Percentiles rank a stretch among this genome's conserved stretches.
Conservation (phyloP, 805 yeast genomes). For the Yamadazyma laniorum region DNA sequence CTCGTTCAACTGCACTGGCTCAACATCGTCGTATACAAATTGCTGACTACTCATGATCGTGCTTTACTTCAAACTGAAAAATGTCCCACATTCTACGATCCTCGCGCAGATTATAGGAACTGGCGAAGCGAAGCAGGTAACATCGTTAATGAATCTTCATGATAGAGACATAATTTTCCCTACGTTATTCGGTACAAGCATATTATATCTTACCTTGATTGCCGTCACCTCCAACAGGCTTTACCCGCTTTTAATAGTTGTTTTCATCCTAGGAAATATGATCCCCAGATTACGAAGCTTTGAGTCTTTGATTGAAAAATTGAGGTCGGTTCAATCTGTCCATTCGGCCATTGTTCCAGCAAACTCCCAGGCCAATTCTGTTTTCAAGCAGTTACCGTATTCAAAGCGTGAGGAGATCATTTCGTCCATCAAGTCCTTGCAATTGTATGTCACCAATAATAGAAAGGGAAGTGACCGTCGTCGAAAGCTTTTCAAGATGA, state of each 20-base stretch:
- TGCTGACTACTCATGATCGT: too few species aligned
- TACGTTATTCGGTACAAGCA: slow-evolving; percentile 16
- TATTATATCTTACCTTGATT: slow-evolving; percentile 20
- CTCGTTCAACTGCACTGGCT: slow-evolving; percentile 41
- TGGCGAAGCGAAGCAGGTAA: too few species aligned
- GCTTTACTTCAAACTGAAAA: too few species aligned
- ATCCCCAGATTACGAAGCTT: slow-evolving; percentile 17
- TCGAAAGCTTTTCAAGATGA: slow-evolving; percentile 40
- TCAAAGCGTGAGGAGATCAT: slow-evolving; percentile 25
- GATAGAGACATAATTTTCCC: slow-evolving; percentile 20
- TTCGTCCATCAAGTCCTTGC: slow-evolving; percentile 47
- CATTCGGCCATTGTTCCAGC: neutral
- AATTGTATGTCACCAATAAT: slow-evolving; percentile 40
- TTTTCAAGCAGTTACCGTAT: slow-evolving; percentile 8
- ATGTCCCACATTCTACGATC: too few species aligned
- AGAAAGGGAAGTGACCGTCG: slow-evolving; percentile 46
- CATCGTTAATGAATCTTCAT: slow-evolving; percentile 13
- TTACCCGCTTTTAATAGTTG: slow-evolving; percentile 26
- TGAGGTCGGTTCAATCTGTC: neutral
- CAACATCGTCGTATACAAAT: slow-evolving; percentile 41
- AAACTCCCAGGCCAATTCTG: neutral
- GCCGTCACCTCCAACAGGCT: slow-evolving; percentile 20
- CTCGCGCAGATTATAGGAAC: too few species aligned
- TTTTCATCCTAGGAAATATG: slow-evolving; percentile 35
- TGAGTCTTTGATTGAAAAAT: slow-evolving; percentile 6